phyloP scores from a whole-genome alignment of 2,329 filamentous ascomycete species.

The Dactylellina leptospora region DNA sequence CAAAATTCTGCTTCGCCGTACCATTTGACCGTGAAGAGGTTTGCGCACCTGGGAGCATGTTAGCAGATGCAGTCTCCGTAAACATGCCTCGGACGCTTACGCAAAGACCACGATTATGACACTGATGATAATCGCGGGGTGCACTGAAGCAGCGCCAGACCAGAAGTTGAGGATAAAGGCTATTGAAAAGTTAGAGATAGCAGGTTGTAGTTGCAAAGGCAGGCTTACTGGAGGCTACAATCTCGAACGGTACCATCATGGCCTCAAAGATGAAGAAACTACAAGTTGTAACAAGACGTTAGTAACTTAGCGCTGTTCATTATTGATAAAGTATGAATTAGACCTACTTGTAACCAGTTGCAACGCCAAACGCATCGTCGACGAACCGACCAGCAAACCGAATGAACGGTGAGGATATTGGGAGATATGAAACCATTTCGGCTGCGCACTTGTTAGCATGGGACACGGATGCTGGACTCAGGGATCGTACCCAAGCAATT shows the following conservation, averaged over 20 bases:
- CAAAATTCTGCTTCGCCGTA: constrained; percentile 80
- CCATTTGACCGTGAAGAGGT: constrained; percentile 76
- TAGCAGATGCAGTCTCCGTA: constrained; percentile 6
- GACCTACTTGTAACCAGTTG: constrained; percentile 74
- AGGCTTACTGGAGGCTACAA: constrained; percentile 68
- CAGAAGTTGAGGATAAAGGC: constrained; percentile 70
- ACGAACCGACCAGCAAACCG: constrained; percentile 78
- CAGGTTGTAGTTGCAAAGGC: neutral
- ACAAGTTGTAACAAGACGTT: neutral
- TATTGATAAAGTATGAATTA: too few relatives aligned
- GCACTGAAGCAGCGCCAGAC: constrained; percentile 68
- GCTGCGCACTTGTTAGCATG: constrained; percentile 64
- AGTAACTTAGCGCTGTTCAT: too few relatives aligned
- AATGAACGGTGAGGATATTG: constrained; percentile 80
- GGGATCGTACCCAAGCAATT: constrained; percentile 60
- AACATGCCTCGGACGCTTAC: constrained; percentile 61
- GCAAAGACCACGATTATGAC: constrained; percentile 69
- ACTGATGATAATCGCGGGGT: constrained; percentile 68
- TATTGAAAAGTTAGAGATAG: neutral
- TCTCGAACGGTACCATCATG: constrained; percentile 72
- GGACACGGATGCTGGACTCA: too few relatives aligned
- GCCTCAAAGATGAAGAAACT: constrained; percentile 74
- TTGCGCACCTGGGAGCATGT: constrained; percentile 65
- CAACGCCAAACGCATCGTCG: constrained; percentile 77
- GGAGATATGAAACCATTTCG: constrained; percentile 80